phyloP scores from a whole-genome alignment of 2,329 filamentous ascomycete species.

The Fusarium marasasianum region DNA sequence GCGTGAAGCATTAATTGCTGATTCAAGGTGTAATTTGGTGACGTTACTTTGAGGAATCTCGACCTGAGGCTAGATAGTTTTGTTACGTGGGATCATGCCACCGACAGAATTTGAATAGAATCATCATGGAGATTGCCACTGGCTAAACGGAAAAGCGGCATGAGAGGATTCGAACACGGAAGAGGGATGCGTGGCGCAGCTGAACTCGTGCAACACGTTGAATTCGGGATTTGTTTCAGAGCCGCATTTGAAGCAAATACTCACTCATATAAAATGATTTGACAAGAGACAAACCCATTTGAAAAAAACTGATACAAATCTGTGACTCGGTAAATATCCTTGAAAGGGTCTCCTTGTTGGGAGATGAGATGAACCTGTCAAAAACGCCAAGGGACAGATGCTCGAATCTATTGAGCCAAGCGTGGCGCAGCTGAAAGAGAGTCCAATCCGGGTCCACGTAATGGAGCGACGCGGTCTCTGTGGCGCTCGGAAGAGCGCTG shows the following conservation, averaged over 20 bases:
- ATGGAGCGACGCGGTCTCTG: conserved; percentile 37
- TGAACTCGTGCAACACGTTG: not conserved
- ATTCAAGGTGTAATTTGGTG: not conserved
- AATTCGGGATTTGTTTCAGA: conserved; percentile 2
- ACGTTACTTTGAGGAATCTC: not conserved
- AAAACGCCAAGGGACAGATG: conserved; percentile 23
- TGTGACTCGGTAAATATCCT: conserved; percentile 18
- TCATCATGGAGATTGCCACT: not conserved
- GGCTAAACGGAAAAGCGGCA: conserved; percentile 37
- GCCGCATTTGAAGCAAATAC: not conserved
- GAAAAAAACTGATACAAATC: conserved; percentile 2
- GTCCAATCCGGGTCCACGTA: conserved; percentile 40
- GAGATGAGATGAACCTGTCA: conserved; percentile 14
- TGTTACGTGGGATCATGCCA: conserved; percentile 13
- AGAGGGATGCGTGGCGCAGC: conserved; percentile 32
- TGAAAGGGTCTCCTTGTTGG: not conserved
- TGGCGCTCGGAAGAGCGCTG: conserved; percentile 28
- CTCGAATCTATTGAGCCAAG: conserved; percentile 39
- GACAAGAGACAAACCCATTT: not conserved
- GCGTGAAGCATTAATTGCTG: not conserved
- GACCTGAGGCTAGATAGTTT: not conserved
- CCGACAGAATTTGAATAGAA: not conserved
- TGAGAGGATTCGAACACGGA: not conserved
- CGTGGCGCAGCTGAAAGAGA: conserved; percentile 46
- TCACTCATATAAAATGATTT: not conserved